These are phyloP conservation scores for Ettlia oleoabundans DNA, from an alignment of 139 green algal species.

Conservation along the genomic window DNA sequence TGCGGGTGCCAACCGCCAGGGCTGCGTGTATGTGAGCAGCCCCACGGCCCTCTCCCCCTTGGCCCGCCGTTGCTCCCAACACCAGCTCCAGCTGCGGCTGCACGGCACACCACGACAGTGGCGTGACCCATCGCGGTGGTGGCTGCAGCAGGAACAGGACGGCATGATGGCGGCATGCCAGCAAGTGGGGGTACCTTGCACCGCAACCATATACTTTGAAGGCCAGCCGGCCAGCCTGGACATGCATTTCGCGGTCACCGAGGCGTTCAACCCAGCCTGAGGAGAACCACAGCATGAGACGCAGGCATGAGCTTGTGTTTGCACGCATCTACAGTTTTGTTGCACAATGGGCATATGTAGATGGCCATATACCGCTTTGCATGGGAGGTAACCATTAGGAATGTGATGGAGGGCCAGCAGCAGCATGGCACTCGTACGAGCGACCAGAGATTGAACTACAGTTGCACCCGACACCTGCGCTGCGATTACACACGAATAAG, in stretches of 20 bases:
- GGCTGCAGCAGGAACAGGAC: constrained; percentile 54
- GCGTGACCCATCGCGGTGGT: constrained; percentile 46
- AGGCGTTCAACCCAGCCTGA: constrained; percentile 34
- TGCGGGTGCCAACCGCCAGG: constrained; percentile 64
- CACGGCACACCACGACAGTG: constrained; percentile 67
- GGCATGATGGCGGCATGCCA: constrained; percentile 23
- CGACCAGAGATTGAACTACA: too few species aligned
- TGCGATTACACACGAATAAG: too few species aligned
- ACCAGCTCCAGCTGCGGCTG: constrained; percentile 25
- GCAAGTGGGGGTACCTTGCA: constrained; percentile 24
- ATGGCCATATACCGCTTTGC: too few species aligned
- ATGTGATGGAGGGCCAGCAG: too few species aligned
- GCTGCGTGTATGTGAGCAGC: too few species aligned
- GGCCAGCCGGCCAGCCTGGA: constrained; percentile 32
- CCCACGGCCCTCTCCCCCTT: constrained; percentile 58
- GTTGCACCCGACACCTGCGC: too few species aligned
- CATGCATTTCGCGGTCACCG: constrained; percentile 55
- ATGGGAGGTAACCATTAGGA: too few species aligned
- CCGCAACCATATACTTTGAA: constrained; percentile 40
- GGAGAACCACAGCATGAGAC: not conserved
- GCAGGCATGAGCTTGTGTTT: too few species aligned
- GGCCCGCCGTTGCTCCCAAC: not conserved
- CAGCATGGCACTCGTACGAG: too few species aligned
- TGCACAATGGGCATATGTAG: too few species aligned
- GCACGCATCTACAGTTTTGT: too few species aligned